Base-by-base conservation (phyloP, 305 asterid species). In the Lippia alba region DNA sequence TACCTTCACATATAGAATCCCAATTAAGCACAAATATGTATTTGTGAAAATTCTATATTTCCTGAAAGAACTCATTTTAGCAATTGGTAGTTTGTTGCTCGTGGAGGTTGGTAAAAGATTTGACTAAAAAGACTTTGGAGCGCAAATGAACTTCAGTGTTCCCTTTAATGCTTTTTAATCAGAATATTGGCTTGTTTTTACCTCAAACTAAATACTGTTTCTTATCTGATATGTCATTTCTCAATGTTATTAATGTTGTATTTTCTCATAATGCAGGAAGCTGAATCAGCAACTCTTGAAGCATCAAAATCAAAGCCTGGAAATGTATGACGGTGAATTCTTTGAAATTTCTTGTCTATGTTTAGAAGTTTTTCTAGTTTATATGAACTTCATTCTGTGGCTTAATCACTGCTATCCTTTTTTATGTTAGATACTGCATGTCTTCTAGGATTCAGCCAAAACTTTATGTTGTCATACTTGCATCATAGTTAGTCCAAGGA, bases 201-300 rank as follows among this genome's bases (percentile, higher is more conserved):
- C 66, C 51, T 56, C 34, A 64, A 36, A 59, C 44, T 40, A 17
- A 59, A 45, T 56, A 60, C 30, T 64, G 50, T 69, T 20, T 71
- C 60, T 46, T 18, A 66, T 75, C 71, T 55, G 32, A 40, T 67
- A 46, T 77, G 41, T 63, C 15, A 44, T 73, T 33, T 67, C 61
- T 24, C 65, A 24, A 44, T 70, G 63, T 45, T 67, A 58, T 54
- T 73, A 32, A 69, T 65, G 16, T 55, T 63, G n/a, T 64, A 56
- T 58, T 65, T 76, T 55, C 18, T 62, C 49, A 18, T 65, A 66
- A 67, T 81, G 81, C 80, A 94, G 98, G 98, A 91, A 82, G 93
- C 96, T 75, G 97, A 94, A 78, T 77, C 93, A 74, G 97, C 99
- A 49, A 94, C 96, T 64, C 94, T 94, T 51, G 99, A 94, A 85